phyloP scores from a whole-genome alignment of 805 yeast genomes.

The Yarrowia sp. region DNA sequence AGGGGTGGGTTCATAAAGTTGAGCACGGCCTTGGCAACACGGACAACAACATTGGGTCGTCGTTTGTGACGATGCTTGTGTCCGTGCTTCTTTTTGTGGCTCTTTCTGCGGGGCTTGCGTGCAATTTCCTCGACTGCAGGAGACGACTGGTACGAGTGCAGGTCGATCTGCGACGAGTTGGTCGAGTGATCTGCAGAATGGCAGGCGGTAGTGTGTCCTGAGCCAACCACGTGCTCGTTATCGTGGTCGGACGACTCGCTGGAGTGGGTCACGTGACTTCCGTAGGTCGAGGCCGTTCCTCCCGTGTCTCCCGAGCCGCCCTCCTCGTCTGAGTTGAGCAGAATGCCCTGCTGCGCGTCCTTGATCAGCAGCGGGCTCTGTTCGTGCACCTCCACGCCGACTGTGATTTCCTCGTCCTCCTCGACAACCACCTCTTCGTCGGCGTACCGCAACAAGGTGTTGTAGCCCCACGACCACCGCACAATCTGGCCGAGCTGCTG shows the following conservation, averaged over 20 bases:
- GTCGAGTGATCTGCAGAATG: neutral
- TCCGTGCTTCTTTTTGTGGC: neutral
- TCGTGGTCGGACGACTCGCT: neutral
- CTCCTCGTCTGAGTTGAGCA: slow-evolving; percentile 11
- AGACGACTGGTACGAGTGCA: neutral
- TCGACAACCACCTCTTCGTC: neutral
- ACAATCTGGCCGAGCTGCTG: slow-evolving; percentile 67
- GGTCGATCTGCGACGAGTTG: too few relatives aligned
- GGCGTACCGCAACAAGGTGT: slow-evolving; percentile 45
- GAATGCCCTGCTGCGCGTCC: neutral
- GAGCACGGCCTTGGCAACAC: slow-evolving; percentile 25
- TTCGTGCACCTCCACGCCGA: neutral
- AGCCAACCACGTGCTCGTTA: neutral
- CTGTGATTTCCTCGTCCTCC: neutral
- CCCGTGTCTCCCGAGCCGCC: too few relatives aligned
- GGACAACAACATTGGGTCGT: neutral
- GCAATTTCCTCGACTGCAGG: slow-evolving; percentile 2
- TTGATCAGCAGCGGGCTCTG: neutral
- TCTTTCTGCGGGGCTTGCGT: neutral
- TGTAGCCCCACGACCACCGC: slow-evolving; percentile 74
- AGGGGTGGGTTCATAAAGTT: slow-evolving; percentile 62
- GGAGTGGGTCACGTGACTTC: neutral
- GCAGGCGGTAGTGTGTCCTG: slow-evolving; percentile 5
- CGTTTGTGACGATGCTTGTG: neutral
- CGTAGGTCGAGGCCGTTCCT: neutral